Base-by-base conservation (phyloP, 208 protist genomes). In the Novymonas esmeraldas region DNA sequence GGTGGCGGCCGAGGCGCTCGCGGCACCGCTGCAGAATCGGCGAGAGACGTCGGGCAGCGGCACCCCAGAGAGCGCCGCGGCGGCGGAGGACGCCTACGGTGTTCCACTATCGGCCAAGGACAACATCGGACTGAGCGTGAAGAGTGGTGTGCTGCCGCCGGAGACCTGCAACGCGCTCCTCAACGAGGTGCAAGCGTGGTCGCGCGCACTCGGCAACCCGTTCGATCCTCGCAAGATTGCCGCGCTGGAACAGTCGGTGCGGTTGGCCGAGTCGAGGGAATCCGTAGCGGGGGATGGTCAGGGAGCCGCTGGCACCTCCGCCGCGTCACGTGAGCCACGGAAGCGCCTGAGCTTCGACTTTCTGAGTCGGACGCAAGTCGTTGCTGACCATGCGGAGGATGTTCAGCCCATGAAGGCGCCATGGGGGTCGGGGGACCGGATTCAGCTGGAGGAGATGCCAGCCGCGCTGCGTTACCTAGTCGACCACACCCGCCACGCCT, bases 311-410 rank as follows among this genome's bases (percentile, higher is more conserved):
- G n/a, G n/a, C n/a, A n/a, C n/a, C n/a, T n/a, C n/a, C n/a, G n/a
- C n/a, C n/a, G n/a, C n/a, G n/a, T n/a, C n/a, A n/a, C n/a, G n/a
- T n/a, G n/a, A n/a, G 6, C 41, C 29, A n/a, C 55, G 22, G 22
- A 22, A n/a, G 54, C 29, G 14, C n/a, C 48, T 76, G 4, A 58
- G 72, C 33, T 38, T 78, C 31, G 36, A 41, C 39, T 92, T 84
- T 49, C 87, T 88, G 26, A 51, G 48, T 3, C 50, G 79, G 0
- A 54, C 78, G 10, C 76, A 75, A 3, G 76, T 92, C 51, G 87
- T 96, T 38, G 82, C 91, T 1, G 91, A 96, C 73, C 89, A 94
- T 58, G 69, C 88, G 7, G 88, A 93, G 64, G 86, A 93, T 60
- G 91, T 82, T 51, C 88, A 92, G 59, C 54, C 85, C 31, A 91